Base-by-base conservation (phyloP, 1,139 yeast species). In the Geotrichum bryndzae region DNA sequence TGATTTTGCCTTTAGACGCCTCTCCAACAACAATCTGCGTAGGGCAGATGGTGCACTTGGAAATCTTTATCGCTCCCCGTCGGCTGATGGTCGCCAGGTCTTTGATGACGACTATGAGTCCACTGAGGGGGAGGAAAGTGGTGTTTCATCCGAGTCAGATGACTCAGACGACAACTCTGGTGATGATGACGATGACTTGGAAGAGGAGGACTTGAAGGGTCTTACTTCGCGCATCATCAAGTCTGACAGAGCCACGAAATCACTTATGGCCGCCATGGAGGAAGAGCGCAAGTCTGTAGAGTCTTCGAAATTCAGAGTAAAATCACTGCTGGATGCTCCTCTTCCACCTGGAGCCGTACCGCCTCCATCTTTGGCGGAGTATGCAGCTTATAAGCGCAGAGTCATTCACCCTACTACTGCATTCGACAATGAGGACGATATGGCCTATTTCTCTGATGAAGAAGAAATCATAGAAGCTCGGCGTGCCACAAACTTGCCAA, bases 111-210 rank as follows among this genome's bases (percentile, higher is more conserved):
- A 58, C 15, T 65, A 62, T 38, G 52, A 65, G 25, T 60, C 62
- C 2, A 67, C 63, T 48, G 64, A 66, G 29, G 67, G 66, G 38
- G 66, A 63, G 31, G 69, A 64, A 23, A 60, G 62, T 27, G 67
- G 56, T 3, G 41, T 59, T 13, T 61, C 66, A 7, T 54, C 65
- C 1, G 53, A 48, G 8, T 55, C 58, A 7, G 66, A 67, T 72
- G 81, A 78, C 56, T 77, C 76, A 51, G 74, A 76, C 50, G 90
- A 86, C 63, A 78, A 84, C 61, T 84, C 85, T 13, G 87, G 86
- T 7, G 80, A 82, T 7, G 80, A 82, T 31, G 82, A 79, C 61
- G 83, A 80, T 54, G 79, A 79, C 18, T 63, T 61, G 10, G 66
- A 59, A 6, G 67, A 61, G 10, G 63, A 61, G 3, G 64, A 66